Conservation (phyloP, 192 early-diverging fungal species). For the Chytriomyces confervae region DNA sequence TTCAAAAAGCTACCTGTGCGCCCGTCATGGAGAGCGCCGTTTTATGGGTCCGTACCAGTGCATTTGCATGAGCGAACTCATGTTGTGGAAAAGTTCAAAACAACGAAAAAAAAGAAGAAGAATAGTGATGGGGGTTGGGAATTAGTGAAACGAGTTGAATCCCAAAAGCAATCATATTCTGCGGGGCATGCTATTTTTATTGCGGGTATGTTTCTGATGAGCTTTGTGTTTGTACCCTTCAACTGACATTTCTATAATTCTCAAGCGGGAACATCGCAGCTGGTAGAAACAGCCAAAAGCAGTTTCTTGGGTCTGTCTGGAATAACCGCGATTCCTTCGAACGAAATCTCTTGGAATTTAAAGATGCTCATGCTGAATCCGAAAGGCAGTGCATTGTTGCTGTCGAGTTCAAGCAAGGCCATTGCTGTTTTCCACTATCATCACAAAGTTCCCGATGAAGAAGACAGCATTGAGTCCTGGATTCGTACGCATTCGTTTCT, state of each 20-base stretch:
- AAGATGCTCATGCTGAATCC: background rate
- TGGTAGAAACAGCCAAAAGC: background rate
- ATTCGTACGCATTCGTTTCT: background rate
- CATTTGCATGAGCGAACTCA: background rate
- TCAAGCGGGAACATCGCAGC: background rate
- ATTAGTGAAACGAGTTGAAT: background rate
- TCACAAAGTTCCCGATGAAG: background rate
- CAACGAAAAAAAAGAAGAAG: background rate
- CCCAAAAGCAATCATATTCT: background rate
- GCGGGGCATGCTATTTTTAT: background rate
- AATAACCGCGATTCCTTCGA: background rate
- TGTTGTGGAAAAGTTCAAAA: background rate
- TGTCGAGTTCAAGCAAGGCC: background rate
- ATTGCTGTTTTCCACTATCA: background rate
- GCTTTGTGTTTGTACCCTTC: background rate
- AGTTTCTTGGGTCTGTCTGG: background rate
- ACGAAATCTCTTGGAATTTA: background rate
- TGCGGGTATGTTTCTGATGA: background rate
- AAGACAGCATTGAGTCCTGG: background rate
- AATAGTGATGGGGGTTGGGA: background rate
- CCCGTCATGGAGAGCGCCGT: slow-evolving; percentile 1
- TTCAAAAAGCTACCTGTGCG: background rate
- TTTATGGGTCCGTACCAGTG: background rate
- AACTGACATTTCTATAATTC: background rate
- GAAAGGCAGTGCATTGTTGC: background rate